Conservation (phyloP, 306 rosid species). For the Pterocarpus macrocarpus region DNA sequence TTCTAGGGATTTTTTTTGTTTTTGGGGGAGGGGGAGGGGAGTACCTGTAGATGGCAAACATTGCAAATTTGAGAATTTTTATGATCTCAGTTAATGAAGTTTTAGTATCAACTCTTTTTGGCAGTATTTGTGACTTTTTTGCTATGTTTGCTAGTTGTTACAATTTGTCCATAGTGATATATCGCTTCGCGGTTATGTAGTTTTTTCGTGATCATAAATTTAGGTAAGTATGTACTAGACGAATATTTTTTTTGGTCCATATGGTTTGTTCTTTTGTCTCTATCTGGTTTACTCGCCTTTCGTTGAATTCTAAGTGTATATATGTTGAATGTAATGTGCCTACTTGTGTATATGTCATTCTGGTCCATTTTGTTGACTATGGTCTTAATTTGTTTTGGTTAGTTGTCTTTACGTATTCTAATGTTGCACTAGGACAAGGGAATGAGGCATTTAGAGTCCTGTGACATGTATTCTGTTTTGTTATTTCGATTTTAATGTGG, state of each 20-base stretch:
- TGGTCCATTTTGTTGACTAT: neutral
- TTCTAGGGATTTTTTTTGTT: neutral
- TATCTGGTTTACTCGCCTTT: neutral
- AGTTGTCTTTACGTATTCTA: too few relatives aligned
- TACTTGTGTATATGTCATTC: neutral
- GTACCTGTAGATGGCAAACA: neutral
- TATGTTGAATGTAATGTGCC: neutral
- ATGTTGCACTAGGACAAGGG: too few relatives aligned
- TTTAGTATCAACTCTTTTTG: neutral
- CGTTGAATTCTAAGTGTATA: too few relatives aligned
- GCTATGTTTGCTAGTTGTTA: neutral
- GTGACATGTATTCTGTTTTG: too few relatives aligned
- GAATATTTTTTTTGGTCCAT: neutral
- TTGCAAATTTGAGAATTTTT: neutral
- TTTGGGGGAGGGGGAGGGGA: too few relatives aligned
- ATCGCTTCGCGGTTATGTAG: neutral
- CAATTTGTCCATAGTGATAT: neutral
- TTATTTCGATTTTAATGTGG: too few relatives aligned
- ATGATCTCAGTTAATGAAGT: neutral
- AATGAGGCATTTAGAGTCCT: too few relatives aligned
- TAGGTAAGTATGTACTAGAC: neutral
- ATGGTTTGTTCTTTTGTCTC: neutral
- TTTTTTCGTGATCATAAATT: neutral
- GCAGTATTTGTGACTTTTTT: neutral
- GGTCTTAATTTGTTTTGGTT: neutral